Evolutionary conservation across 176 grass and related monocot species (phyloP), one percentile per base, ranked within the genome.

Genomic region (Bothriochloa decipiens): DNA sequence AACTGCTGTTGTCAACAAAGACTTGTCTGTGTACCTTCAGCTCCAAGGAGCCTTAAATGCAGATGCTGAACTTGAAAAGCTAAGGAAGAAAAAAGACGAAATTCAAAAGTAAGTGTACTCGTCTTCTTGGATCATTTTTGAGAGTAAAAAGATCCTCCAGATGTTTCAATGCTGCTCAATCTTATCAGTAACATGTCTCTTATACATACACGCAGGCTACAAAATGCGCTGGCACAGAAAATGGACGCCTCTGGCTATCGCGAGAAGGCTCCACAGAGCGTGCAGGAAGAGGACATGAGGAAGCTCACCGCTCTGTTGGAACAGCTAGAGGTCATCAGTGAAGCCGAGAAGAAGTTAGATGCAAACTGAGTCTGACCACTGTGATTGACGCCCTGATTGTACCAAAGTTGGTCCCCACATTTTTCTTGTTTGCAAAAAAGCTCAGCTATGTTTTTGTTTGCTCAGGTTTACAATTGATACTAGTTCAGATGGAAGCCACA

Each of bases 1-100:
- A 62, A 92, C 92, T 73, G 89, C 87, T 72, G 92, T 98, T 71
- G 89, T 98, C 33, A 95, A 93, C 41, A 92, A 93, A 86, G 85
- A 92, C 75, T 75, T 93, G 32, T 91, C 91, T 11, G 87, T 98
- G 22, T 95, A 92, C 89, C 95, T 98, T 72, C 84, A 98, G 81
- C 95, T 97, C 28, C 92, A 91, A 87, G 95, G 92, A 61, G 91
- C 91, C 81, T 81, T 98, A 22, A 90, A 98, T 89, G 67, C 91
- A 25, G 89, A 95, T 68, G 91, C 77, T 20, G 95, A 98, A 81
- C 81, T 28, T 5, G 91, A 95, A 81, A 98, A 98, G 68, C 87
- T 98, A 25, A 85, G 85, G 69, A 95, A 98, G 72, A 95, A 88
- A 65, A 95, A 83, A 84, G 89, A 93, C 17, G 91, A 93, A 75